Percentiles rank a stretch among this genome's conserved stretches.
Evolutionary conservation across 306 rosid species (phyloP).

Genomic region (Vigna reflexopilosa): DNA sequence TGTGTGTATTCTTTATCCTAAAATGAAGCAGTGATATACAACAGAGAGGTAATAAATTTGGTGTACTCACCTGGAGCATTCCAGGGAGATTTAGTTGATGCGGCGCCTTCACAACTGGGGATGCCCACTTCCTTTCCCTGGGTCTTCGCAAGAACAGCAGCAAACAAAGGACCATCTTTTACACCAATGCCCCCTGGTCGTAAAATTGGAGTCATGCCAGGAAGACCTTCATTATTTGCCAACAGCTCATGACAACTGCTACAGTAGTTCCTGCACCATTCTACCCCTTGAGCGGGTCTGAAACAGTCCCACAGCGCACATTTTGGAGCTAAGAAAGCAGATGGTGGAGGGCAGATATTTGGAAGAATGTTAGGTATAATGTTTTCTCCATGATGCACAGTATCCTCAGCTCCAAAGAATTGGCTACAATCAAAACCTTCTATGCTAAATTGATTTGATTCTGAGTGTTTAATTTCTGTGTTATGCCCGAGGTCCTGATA

Average conservation of each 20-base stretch:
- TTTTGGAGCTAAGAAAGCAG: constrained; percentile 89
- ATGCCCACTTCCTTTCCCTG: constrained; percentile 90
- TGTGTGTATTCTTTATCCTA: not conserved
- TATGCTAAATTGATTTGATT: constrained; percentile 49
- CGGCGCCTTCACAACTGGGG: constrained; percentile 94
- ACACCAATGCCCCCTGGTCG: constrained; percentile 90
- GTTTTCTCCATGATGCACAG: constrained; percentile 53
- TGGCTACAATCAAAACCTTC: constrained; percentile 51
- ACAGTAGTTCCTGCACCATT: constrained; percentile 82
- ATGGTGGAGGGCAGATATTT: constrained; percentile 81
- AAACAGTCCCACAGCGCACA: constrained; percentile 98
- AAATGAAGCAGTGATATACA: constrained; percentile 11
- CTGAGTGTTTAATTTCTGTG: constrained; percentile 41
- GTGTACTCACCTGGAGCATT: constrained; percentile 78
- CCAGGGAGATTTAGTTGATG: constrained; percentile 94
- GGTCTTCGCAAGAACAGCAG: constrained; percentile 79
- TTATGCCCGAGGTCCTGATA: constrained; percentile 40
- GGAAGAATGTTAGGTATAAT: constrained; percentile 70
- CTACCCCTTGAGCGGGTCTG: constrained; percentile 87
- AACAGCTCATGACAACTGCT: constrained; percentile 73
- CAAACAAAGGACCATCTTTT: constrained; percentile 85
- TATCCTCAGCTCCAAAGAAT: constrained; percentile 41
- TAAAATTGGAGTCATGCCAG: constrained; percentile 83
- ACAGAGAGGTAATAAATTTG: constrained; percentile 5
- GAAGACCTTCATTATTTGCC: constrained; percentile 87